phyloP scores from a whole-genome alignment of 441 rosid genomes.

The Mallotus japonicus region DNA sequence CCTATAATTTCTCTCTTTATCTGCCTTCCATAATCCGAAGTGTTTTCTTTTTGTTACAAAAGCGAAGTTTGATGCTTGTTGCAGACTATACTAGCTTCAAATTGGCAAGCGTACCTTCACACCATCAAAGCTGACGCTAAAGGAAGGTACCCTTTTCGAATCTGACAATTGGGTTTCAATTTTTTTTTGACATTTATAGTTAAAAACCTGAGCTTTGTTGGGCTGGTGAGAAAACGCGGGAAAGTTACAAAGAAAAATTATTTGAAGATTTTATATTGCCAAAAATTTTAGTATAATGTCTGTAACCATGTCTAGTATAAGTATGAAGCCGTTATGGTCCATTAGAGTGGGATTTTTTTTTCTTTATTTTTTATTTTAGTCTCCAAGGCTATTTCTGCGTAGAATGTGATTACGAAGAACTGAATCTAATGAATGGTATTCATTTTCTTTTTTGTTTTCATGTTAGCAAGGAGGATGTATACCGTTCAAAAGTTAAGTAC shows the following conservation, averaged over 20 bases:
- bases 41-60: neutral
- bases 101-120: constrained; percentile 74
- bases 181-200: neutral
- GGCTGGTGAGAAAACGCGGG: neutral
- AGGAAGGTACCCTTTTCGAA: constrained; percentile 57
- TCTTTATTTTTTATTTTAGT: neutral
- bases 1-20: constrained; percentile 5
- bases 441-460: neutral
- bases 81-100: constrained; percentile 78
- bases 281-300: neutral
- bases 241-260: neutral
- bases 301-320: neutral
- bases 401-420: neutral
- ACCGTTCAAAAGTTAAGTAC: constrained; percentile 83
- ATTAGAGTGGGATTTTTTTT: neutral
- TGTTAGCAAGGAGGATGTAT: constrained; percentile 59
- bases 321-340: neutral
- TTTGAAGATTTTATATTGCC: neutral
- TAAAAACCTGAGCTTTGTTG: neutral
- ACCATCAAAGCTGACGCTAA: constrained; percentile 82
- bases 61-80: neutral
- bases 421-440: neutral
- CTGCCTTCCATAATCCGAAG: neutral
- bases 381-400: neutral
- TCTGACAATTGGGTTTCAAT: neutral